A percentile compares a stretch with the other conserved stretches of the same genome.
phyloP scores from a whole-genome alignment of 108 stramenopile genomes.

The Fistulifera pelliculosa region DNA sequence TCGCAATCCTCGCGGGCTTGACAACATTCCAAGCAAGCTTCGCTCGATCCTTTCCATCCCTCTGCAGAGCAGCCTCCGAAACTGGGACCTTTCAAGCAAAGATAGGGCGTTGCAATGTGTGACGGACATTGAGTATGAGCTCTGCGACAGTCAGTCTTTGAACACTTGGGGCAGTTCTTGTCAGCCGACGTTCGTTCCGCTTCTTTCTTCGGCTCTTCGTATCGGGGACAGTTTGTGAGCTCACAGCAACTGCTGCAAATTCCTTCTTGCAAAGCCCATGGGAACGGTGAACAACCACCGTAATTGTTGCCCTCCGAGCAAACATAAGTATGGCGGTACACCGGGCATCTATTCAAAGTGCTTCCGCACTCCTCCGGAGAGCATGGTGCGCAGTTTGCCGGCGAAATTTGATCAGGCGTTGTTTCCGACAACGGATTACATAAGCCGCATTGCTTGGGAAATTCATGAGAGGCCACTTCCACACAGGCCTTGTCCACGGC shows the following conservation, averaged over 20 bases:
- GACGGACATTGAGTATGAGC: constrained; percentile 32
- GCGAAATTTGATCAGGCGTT: background rate
- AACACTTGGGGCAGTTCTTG: constrained; percentile 33
- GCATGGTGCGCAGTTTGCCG: constrained; percentile 34
- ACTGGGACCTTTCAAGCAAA: constrained; percentile 38
- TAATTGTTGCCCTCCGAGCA: constrained; percentile 49
- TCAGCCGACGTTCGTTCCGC: constrained; percentile 9
- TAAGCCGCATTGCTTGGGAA: constrained; percentile 25
- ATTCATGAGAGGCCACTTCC: constrained; percentile 41
- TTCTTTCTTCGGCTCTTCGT: constrained; percentile 9
- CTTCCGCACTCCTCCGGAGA: constrained; percentile 31
- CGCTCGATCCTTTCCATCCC: too few relatives aligned
- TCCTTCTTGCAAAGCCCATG: constrained; percentile 30
- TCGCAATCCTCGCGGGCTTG: too few relatives aligned
- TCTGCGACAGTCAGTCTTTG: constrained; percentile 22
- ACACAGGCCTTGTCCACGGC: constrained; percentile 37
- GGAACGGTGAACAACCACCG: constrained; percentile 46
- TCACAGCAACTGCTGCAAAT: constrained; percentile 51
- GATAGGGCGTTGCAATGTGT: constrained; percentile 39
- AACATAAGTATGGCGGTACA: constrained; percentile 35
- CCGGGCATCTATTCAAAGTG: constrained; percentile 50
- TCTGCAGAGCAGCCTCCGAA: constrained; percentile 46
- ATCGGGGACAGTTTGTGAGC: constrained; percentile 23
- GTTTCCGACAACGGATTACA: constrained; percentile 28
- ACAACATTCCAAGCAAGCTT: too few relatives aligned